These are phyloP conservation scores for Aspergillus luchuensis DNA, from an alignment of 2,329 filamentous ascomycete genomes.

Conservation along the genomic window DNA sequence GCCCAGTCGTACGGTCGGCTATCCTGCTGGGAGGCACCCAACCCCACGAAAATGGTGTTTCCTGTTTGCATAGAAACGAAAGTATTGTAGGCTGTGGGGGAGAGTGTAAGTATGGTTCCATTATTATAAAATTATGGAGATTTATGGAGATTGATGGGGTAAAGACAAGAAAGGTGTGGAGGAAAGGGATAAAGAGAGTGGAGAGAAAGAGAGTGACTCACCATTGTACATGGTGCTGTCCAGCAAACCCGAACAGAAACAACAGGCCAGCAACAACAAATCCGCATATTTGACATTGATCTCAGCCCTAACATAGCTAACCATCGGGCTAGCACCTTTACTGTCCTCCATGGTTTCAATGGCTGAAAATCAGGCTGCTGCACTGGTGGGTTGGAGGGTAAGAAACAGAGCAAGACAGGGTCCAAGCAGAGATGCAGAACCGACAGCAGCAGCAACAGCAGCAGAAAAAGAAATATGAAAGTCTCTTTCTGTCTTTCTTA, in stretches of 20 bases:
- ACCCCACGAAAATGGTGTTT: conserved; percentile 48
- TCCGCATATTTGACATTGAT: conserved; percentile 28
- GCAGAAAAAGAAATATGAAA: too few relatives aligned
- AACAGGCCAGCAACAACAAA: conserved; percentile 30
- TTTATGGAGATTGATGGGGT: background rate
- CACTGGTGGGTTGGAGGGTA: background rate
- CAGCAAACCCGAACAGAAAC: conserved; percentile 30
- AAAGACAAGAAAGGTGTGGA: too few relatives aligned
- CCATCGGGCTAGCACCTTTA: conserved; percentile 9
- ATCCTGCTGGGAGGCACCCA: conserved; percentile 46
- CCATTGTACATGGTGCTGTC: conserved; percentile 37
- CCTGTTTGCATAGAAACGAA: conserved; percentile 39
- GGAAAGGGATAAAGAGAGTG: background rate
- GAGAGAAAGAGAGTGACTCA: conserved; percentile 2
- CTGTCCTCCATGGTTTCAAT: background rate
- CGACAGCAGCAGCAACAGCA: too few relatives aligned
- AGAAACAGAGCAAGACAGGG: background rate
- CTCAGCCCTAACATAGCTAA: conserved; percentile 22
- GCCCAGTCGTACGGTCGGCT: conserved; percentile 47
- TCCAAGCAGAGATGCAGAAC: too few relatives aligned
- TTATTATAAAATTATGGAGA: background rate
- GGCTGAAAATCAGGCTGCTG: background rate
- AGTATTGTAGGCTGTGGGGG: conserved; percentile 42
- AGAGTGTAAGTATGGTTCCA: background rate
- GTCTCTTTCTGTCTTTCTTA: too few relatives aligned